Base-by-base conservation (phyloP, 2,329 filamentous ascomycete species). In the Zymoseptoria pseudotritici region DNA sequence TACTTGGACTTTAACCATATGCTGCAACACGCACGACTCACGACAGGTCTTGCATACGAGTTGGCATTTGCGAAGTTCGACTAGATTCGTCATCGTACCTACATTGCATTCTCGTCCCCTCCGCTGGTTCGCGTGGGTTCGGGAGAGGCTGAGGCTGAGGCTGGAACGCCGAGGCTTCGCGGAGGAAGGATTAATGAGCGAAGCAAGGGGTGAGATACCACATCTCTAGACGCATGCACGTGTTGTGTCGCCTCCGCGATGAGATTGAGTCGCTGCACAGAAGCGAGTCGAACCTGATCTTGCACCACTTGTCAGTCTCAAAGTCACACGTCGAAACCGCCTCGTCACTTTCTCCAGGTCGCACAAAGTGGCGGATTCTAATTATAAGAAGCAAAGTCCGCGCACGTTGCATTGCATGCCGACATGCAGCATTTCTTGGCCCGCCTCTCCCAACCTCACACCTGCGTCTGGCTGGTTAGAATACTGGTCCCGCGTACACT, bases 11-110 rank as follows among this genome's bases (percentile, higher is more conserved):
- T 95, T 72, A 86, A 92, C 72, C 91, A 96, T 74, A 96, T 96
- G 91, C 80, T 94, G 36, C 87, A 96, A 77, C 91, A 96, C 75
- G 90, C 90, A 21, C 87, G 86, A 72, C 82, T 96, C 81, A 94
- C 90, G 1, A 79, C 96, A 31, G 89, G 87, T 4, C 82, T 96
- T 67, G 90, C 87, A 4, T 93, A 92, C 69, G 91, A 96, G 78
- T 82, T 96, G 62, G 90, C 86, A 9, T 90, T 90, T 77, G 85
- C 89, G 20, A 80, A 89, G 61, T 89, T 92, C 66, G 77, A 82
- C 59, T 77, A 62, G 52, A 49, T 6, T 46, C 36, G 36, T 46
- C 36, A 46, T 46, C 13, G 17, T 46, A 46, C 36, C 36, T 13
- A 4, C 13, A n/a, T 46, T n/a, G 36, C 36, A 46, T 46, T 17